Evolutionary conservation across 2,329 filamentous ascomycete genomes (phyloP).

Genomic region (Epichloe scottii): DNA sequence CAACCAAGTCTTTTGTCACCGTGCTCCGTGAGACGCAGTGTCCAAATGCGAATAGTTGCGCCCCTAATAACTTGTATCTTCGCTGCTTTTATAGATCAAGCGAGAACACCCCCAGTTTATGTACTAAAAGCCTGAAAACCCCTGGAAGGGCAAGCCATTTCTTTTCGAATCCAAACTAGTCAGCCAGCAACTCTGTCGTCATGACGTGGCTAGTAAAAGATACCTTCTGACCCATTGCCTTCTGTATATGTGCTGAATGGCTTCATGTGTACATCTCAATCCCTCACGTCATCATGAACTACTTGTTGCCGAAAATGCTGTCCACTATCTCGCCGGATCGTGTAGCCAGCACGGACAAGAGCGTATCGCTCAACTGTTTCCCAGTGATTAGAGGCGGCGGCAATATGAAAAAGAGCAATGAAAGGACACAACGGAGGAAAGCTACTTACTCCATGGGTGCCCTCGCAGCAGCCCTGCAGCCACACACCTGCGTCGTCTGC

Average conservation of each 20-base stretch:
- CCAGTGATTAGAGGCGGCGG: slow-evolving; percentile 10
- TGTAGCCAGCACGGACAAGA: slow-evolving; percentile 66
- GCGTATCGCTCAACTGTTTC: slow-evolving; percentile 60
- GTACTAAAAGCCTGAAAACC: no score
- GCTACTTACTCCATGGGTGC: slow-evolving; percentile 71
- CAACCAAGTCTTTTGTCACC: no score
- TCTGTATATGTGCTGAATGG: background rate
- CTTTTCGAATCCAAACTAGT: background rate
- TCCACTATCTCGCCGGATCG: slow-evolving; percentile 67
- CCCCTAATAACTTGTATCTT: background rate
- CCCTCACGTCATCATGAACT: background rate
- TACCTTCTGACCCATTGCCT: background rate
- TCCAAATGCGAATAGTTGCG: background rate
- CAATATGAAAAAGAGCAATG: background rate
- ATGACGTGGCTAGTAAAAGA: background rate
- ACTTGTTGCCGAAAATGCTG: slow-evolving; percentile 47
- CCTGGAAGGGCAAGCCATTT: background rate
- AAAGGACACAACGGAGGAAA: background rate
- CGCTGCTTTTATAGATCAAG: background rate
- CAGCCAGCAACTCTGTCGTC: background rate
- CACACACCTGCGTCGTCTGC: slow-evolving; percentile 67
- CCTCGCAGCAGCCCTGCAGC: slow-evolving; percentile 90
- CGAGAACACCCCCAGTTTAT: background rate
- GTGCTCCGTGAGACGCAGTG: no score
- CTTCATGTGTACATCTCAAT: background rate